Conservation (phyloP, 2,329 filamentous ascomycete species). For the Neofusicoccum ribis region DNA sequence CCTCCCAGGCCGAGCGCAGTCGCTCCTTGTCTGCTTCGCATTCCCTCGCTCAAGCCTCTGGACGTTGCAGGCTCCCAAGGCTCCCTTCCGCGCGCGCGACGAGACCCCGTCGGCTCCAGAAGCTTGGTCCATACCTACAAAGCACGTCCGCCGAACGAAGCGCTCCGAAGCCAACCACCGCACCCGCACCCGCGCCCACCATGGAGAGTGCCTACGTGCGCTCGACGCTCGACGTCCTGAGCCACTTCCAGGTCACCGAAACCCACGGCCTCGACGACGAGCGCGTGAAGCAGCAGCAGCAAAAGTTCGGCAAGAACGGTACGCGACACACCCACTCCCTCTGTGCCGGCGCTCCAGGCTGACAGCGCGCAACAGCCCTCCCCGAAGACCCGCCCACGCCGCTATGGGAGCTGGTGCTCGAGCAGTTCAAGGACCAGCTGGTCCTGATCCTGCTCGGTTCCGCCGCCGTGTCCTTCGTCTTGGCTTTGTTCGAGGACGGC, state of each 20-base stretch:
- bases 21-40: constrained; percentile 3
- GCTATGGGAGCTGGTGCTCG: constrained; percentile 91
- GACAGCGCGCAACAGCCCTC: constrained; percentile 53
- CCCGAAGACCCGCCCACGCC: constrained; percentile 93
- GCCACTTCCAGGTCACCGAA: constrained; percentile 55
- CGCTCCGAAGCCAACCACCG: not conserved
- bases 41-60: not conserved
- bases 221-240: constrained; percentile 52
- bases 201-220: constrained; percentile 58
- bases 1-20: constrained; percentile 2
- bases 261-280: constrained; percentile 50
- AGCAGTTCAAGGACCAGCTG: constrained; percentile 99
- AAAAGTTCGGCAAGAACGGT: constrained; percentile 59
- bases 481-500: constrained; percentile 89
- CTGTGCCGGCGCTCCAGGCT: constrained; percentile 22
- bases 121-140: constrained; percentile 18
- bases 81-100: not conserved
- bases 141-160: constrained; percentile 16
- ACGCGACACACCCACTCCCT: constrained; percentile 21
- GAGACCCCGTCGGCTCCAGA: constrained; percentile 13
- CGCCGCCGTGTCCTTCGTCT: constrained; percentile 86
- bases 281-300: constrained; percentile 48
- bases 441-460: constrained; percentile 93
- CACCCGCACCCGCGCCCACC: not conserved
- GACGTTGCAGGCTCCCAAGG: not conserved